These are phyloP conservation scores for Boletellus sp. DNA, from an alignment of 1,284 basidiomycete genomes.

Conservation along the genomic window DNA sequence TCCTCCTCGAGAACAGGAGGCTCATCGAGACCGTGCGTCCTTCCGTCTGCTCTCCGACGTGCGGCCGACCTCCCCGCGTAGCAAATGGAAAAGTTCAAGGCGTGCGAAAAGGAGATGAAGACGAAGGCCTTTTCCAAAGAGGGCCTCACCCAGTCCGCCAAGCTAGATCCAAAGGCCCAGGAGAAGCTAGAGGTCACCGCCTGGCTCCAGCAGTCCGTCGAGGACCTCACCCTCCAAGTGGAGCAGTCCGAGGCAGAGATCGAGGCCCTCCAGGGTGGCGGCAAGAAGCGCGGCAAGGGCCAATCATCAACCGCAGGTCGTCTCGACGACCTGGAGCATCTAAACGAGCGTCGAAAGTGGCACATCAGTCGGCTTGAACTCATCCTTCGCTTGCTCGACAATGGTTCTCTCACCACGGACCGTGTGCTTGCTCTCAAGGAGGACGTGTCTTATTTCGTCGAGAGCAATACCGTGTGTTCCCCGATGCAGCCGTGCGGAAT, in stretches of 20 bases:
- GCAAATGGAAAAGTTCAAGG: conserved; percentile 99
- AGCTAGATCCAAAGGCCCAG: conserved; percentile 95
- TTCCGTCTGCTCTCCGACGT: background rate
- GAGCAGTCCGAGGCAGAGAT: conserved; percentile 96
- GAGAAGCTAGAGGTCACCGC: conserved; percentile 89
- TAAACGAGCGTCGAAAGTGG: conserved; percentile 96
- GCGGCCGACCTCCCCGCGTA: conserved; percentile 33
- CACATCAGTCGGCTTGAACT: conserved; percentile 93
- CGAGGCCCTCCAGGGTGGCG: conserved; percentile 80
- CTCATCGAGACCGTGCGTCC: conserved; percentile 93
- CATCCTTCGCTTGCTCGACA: conserved; percentile 90
- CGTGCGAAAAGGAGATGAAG: conserved; percentile 99
- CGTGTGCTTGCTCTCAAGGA: conserved; percentile 85
- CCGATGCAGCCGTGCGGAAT: conserved; percentile 8
- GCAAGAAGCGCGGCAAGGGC: conserved; percentile 78
- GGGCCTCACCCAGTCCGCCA: conserved; percentile 90
- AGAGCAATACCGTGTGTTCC: conserved; percentile 84
- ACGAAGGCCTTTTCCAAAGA: conserved; percentile 99
- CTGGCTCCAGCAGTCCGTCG: conserved; percentile 86
- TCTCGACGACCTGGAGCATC: conserved; percentile 77
- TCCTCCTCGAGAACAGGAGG: conserved; percentile 89
- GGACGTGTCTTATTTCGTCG: conserved; percentile 96
- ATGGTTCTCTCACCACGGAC: conserved; percentile 85
- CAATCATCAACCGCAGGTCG: conserved; percentile 66
- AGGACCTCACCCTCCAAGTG: conserved; percentile 90